Evolutionary conservation across 164 flowering plant genomes (phyloP).

Genomic region (Vitis riparia): DNA sequence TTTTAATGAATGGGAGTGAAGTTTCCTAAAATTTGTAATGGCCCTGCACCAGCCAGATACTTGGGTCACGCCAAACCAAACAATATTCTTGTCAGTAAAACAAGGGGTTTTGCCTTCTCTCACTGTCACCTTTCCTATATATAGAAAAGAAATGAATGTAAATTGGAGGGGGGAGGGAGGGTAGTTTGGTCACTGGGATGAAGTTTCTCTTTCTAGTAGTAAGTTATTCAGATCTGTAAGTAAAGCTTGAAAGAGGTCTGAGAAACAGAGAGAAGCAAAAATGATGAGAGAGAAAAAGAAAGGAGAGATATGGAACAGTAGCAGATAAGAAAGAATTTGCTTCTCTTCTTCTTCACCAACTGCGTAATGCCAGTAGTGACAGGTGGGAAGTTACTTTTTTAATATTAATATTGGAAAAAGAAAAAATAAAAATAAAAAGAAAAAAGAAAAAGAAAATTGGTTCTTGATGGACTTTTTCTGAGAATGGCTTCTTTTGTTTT

Average conservation of each 20-base stretch:
- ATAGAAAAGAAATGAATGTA: background rate
- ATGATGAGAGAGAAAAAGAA: conserved; percentile 1
- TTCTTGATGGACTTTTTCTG: background rate
- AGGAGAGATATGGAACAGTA: conserved; percentile 1
- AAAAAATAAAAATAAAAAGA: background rate
- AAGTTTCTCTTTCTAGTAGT: background rate
- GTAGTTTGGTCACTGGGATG: background rate
- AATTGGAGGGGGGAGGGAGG: background rate
- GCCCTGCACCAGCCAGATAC: no score
- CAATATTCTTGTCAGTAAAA: background rate
- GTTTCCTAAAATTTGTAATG: no score
- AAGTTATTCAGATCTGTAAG: conserved; percentile 7
- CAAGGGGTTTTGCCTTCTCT: background rate
- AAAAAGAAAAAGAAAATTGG: background rate
- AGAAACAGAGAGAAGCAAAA: background rate
- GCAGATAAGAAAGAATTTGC: conserved; percentile 5
- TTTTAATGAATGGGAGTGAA: no score
- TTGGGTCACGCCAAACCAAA: background rate
- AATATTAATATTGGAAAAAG: background rate
- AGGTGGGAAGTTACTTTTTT: conserved; percentile 17
- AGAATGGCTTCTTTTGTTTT: background rate
- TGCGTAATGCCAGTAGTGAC: conserved; percentile 11
- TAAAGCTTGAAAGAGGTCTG: conserved; percentile 4
- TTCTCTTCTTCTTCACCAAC: background rate
- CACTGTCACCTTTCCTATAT: background rate